Evolutionary conservation across 257 asterid species (phyloP).

Genomic region (Craterostigma plantagineum): DNA sequence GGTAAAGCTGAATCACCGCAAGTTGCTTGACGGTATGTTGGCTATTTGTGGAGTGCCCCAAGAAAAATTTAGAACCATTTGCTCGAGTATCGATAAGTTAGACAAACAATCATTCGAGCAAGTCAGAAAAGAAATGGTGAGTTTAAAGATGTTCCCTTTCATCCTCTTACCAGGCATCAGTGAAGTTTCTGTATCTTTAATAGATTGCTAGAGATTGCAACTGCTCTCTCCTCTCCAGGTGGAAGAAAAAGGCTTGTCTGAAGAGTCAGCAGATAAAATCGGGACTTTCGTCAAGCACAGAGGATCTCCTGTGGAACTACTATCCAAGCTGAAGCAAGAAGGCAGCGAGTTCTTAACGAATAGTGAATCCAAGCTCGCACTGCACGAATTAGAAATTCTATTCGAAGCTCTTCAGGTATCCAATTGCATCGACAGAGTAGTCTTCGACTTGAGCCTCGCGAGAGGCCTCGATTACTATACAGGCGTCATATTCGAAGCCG

Average conservation of each 20-base stretch:
- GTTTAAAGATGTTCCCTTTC: too few species aligned
- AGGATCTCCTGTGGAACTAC: constrained; percentile 73
- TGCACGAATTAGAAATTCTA: constrained; percentile 66
- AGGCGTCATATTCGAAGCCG: constrained; percentile 91
- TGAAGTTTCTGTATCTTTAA: too few species aligned
- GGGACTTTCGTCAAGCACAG: constrained; percentile 65
- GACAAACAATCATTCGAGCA: constrained; percentile 91
- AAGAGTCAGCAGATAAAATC: constrained; percentile 58
- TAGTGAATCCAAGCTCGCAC: constrained; percentile 47
- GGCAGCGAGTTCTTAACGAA: constrained; percentile 53
- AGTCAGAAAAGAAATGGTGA: constrained; percentile 83
- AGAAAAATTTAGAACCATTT: constrained; percentile 67
- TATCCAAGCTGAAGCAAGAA: constrained; percentile 41
- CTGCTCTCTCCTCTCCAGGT: constrained; percentile 28
- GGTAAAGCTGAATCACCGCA: constrained; percentile 91
- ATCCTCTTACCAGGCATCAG: too few species aligned
- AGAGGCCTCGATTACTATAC: constrained; percentile 98
- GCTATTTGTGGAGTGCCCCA: constrained; percentile 89
- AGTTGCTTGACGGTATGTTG: constrained; percentile 81
- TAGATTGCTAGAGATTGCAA: constrained; percentile 1
- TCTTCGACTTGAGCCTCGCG: constrained; percentile 94
- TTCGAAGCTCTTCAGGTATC: constrained; percentile 58
- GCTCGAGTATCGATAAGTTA: constrained; percentile 92
- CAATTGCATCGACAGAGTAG: constrained; percentile 49
- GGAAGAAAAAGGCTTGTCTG: constrained; percentile 75